Evolutionary conservation across 2,329 filamentous ascomycete species (phyloP).

Genomic region (Phialemoniopsis sp.): DNA sequence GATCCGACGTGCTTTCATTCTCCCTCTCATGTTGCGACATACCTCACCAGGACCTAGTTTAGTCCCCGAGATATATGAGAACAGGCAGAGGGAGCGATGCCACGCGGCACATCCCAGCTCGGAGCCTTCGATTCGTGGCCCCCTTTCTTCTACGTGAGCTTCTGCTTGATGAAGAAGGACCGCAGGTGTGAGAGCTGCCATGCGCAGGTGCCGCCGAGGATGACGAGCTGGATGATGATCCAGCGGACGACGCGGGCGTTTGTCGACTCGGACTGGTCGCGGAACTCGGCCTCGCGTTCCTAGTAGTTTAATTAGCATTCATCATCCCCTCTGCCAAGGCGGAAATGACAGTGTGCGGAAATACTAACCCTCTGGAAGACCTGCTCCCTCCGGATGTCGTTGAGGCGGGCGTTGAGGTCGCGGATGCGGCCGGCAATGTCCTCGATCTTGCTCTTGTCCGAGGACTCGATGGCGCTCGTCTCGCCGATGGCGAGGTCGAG

Average conservation of each 20-base stretch:
- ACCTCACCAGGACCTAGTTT: no score
- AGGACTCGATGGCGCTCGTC: slow-evolving; percentile 88
- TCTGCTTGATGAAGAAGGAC: slow-evolving; percentile 99
- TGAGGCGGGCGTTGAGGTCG: slow-evolving; percentile 82
- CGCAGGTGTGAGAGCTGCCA: slow-evolving; percentile 96
- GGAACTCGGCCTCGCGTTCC: slow-evolving; percentile 97
- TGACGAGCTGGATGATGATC: slow-evolving; percentile 84
- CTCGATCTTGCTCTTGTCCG: slow-evolving; percentile 87
- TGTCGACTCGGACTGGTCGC: slow-evolving; percentile 92
- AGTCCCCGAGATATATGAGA: no score
- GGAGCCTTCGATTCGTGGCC: no score
- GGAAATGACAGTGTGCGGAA: slow-evolving; percentile 1
- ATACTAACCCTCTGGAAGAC: slow-evolving; percentile 81
- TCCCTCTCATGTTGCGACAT: no score
- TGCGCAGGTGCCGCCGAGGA: slow-evolving; percentile 83
- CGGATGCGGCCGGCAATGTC: slow-evolving; percentile 84
- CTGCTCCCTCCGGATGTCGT: slow-evolving; percentile 90
- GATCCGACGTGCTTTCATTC: no score
- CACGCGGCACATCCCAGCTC: no score
- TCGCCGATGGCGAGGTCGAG: slow-evolving; percentile 93
- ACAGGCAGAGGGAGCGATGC: no score
- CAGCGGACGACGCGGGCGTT: slow-evolving; percentile 90
- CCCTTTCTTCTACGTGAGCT: slow-evolving; percentile 67
- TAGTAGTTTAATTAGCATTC: no score
- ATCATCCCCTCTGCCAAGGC: no score